phyloP scores from a whole-genome alignment of 164 flowering plant genomes.

The Chimonanthus salicifolius region DNA sequence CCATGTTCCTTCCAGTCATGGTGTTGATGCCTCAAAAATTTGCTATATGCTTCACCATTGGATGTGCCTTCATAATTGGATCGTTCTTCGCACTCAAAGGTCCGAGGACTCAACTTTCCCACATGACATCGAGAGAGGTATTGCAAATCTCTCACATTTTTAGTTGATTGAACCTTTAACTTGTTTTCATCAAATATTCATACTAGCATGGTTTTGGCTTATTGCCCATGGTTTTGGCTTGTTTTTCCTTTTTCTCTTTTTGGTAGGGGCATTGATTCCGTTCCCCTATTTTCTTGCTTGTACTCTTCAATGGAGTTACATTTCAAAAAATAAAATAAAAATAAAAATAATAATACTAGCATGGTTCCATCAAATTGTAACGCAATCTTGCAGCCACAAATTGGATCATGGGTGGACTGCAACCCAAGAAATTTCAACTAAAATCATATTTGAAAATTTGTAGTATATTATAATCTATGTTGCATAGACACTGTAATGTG shows the following conservation, averaged over 20 bases:
- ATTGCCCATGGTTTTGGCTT: background rate
- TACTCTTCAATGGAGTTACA: too few relatives aligned
- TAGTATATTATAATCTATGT: too few relatives aligned
- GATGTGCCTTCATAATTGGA: constrained; percentile 76
- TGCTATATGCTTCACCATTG: constrained; percentile 89
- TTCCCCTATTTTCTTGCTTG: too few relatives aligned
- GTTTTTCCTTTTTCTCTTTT: background rate
- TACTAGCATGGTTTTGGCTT: background rate
- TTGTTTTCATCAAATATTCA: background rate
- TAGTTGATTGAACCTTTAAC: background rate
- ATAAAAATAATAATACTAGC: too few relatives aligned
- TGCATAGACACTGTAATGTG: too few relatives aligned
- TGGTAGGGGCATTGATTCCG: too few relatives aligned
- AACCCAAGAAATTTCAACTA: too few relatives aligned
- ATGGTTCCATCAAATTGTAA: too few relatives aligned
- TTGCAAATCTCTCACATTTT: background rate
- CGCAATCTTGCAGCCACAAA: too few relatives aligned
- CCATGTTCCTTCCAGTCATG: constrained; percentile 96
- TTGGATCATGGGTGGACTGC: too few relatives aligned
- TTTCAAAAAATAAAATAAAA: too few relatives aligned
- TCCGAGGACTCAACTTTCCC: constrained; percentile 79
- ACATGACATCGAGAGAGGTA: constrained; percentile 95
- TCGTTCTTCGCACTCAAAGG: constrained; percentile 90
- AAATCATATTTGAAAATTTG: too few relatives aligned
- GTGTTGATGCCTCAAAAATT: constrained; percentile 96